These are phyloP conservation scores for Mallotus nudiflorus DNA, from an alignment of 345 rosid species.

Conservation along the genomic window DNA sequence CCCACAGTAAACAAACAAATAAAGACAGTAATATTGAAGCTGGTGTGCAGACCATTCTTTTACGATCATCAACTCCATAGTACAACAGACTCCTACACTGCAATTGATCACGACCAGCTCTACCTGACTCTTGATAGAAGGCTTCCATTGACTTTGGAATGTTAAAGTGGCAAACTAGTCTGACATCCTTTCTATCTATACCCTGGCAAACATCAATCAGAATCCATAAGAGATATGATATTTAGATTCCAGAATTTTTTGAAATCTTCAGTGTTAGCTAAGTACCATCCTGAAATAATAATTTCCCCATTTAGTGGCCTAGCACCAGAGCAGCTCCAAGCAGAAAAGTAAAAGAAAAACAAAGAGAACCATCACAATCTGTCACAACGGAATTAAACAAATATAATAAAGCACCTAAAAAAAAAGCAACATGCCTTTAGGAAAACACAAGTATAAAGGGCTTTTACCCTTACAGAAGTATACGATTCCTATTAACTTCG, in stretches of 20 bases:
- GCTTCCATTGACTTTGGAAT: constrained; percentile 97
- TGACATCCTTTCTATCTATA: constrained; percentile 92
- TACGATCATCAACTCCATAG: constrained; percentile 89
- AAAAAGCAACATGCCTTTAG: not conserved
- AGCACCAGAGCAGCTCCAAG: constrained; percentile 54
- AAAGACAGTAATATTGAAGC: not conserved
- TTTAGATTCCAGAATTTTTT: constrained; percentile 3
- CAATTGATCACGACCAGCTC: constrained; percentile 97
- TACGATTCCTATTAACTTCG: not conserved
- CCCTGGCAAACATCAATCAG: constrained; percentile 51
- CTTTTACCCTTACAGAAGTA: not conserved
- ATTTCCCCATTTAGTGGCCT: constrained; percentile 37
- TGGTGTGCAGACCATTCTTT: constrained; percentile 62
- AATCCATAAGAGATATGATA: constrained; percentile 22
- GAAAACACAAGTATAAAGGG: not conserved
- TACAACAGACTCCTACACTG: constrained; percentile 81
- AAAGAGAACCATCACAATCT: constrained; percentile 38
- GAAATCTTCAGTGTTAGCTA: constrained; percentile 18
- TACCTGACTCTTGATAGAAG: constrained; percentile 98
- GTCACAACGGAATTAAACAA: constrained; percentile 12
- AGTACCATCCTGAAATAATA: constrained; percentile 88
- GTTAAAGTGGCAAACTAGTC: constrained; percentile 90
- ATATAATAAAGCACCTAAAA: constrained; percentile 1
- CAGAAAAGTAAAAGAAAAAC: constrained; percentile 30
- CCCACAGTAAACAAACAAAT: not conserved